A percentile compares a stretch with the other conserved stretches of the same genome.
Evolutionary conservation across 139 green algal genomes (phyloP).

Genomic region (Haematococcus lacustris): DNA sequence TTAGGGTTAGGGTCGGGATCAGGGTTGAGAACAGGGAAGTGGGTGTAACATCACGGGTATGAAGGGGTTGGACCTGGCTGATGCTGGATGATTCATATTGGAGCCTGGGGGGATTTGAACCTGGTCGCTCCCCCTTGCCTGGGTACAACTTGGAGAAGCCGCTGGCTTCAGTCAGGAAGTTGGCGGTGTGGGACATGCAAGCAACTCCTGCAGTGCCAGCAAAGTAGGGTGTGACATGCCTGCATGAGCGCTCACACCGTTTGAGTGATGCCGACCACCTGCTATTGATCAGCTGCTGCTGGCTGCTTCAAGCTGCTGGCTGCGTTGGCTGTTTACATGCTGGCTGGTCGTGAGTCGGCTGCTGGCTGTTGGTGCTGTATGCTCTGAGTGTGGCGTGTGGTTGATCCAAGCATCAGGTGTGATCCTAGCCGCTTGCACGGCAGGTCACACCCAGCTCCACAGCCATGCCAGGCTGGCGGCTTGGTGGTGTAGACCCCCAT

Average conservation of each 20-base stretch:
- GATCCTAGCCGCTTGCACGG: background rate
- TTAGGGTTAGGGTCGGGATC: no score
- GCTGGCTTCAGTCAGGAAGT: conserved; percentile 43
- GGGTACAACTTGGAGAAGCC: no score
- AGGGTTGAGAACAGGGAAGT: no score
- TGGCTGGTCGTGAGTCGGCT: background rate
- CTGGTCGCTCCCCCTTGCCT: no score
- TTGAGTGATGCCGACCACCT: conserved; percentile 3
- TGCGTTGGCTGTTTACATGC: background rate
- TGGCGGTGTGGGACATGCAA: conserved; percentile 13
- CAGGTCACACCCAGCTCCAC: background rate
- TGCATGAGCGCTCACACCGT: background rate
- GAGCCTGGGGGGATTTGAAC: no score
- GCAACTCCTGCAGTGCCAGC: conserved; percentile 11
- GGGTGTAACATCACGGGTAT: no score
- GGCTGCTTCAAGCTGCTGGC: background rate
- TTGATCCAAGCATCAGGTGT: background rate
- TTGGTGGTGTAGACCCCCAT: background rate
- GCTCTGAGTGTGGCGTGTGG: background rate
- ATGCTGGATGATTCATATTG: no score
- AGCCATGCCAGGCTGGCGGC: no score
- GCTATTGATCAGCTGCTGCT: background rate
- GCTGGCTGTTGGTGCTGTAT: background rate
- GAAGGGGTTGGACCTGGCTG: no score
- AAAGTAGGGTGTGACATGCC: background rate